A percentile compares a stretch with the other conserved stretches of the same genome.
Conservation (phyloP, 208 protist species). For the Herpetomonas tarakana region DNA sequence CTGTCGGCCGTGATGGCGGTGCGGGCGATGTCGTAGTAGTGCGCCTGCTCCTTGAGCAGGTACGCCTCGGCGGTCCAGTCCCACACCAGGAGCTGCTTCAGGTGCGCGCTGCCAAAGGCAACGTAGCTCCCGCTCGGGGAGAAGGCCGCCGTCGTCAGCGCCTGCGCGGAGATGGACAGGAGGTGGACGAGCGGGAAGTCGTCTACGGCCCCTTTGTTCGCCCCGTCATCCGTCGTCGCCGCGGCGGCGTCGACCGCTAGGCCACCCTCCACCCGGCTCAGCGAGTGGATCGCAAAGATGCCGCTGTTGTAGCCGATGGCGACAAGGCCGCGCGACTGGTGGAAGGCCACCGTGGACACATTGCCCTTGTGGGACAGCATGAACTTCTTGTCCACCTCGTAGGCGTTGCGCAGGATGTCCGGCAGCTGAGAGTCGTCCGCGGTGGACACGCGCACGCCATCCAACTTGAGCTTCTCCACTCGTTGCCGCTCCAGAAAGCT, state of each 20-base stretch:
- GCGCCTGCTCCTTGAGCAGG: conserved; percentile 92
- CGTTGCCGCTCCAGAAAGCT: conserved; percentile 82
- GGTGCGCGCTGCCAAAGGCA: conserved; percentile 84
- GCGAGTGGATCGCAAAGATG: conserved; percentile 87
- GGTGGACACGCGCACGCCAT: conserved; percentile 74
- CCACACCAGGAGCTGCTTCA: conserved; percentile 93
- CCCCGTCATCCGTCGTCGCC: neutral
- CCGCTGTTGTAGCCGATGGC: conserved; percentile 90
- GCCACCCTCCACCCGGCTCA: conserved; percentile 22
- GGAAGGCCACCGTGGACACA: conserved; percentile 75
- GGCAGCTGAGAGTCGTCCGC: conserved; percentile 72
- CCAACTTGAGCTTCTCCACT: conserved; percentile 66
- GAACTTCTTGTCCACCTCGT: conserved; percentile 83
- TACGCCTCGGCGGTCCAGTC: conserved; percentile 93
- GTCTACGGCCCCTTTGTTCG: neutral
- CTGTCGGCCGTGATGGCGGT: conserved; percentile 90
- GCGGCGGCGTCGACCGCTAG: neutral
- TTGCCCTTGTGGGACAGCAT: conserved; percentile 88
- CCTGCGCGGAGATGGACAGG: conserved; percentile 90
- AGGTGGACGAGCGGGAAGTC: conserved; percentile 76
- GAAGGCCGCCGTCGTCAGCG: conserved; percentile 84
- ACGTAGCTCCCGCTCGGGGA: conserved; percentile 81
- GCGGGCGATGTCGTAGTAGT: conserved; percentile 91
- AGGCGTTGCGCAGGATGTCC: conserved; percentile 69
- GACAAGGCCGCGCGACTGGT: conserved; percentile 69